Evolutionary conservation across 768 basidiomycete genomes (phyloP).

Genomic region (Coprinopsis cinerea): DNA sequence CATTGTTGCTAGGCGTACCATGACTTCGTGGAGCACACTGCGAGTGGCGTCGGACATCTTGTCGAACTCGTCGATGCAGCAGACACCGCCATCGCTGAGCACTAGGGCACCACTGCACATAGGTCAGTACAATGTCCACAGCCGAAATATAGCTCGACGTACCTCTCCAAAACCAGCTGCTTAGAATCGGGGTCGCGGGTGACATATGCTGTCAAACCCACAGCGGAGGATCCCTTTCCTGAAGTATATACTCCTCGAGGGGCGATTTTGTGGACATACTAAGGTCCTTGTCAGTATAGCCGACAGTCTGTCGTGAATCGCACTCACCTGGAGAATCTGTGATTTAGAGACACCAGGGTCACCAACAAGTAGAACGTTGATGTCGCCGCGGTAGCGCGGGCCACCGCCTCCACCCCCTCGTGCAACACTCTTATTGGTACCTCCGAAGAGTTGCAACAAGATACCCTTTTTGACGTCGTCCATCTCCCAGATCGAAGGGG

Average conservation of each 20-base stretch:
- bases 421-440: conserved; percentile 93
- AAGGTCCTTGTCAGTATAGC: conserved; percentile 5
- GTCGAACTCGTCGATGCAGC: conserved; percentile 99
- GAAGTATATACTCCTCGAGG: conserved; percentile 97
- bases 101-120: conserved; percentile 80
- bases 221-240: conserved; percentile 97
- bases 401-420: conserved; percentile 94
- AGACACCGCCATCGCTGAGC: conserved; percentile 92
- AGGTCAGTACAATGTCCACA: neutral
- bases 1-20: conserved; percentile 45
- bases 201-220: conserved; percentile 97
- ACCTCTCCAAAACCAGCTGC: conserved; percentile 96
- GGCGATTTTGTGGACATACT: conserved; percentile 99
- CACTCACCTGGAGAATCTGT: conserved; percentile 80
- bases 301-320: neutral
- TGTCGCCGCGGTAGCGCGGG: conserved; percentile 94
- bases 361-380: conserved; percentile 95
- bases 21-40: conserved; percentile 97
- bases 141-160: conserved; percentile 13
- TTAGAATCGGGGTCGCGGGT: conserved; percentile 98
- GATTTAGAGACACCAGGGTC: conserved; percentile 97
- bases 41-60: conserved; percentile 98
- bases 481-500: conserved; percentile 96
- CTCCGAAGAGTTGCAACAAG: conserved; percentile 91
- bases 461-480: conserved; percentile 99